Evolutionary conservation across 1,139 yeast species (phyloP).

Genomic region (Debaryomyces subglobosus): DNA sequence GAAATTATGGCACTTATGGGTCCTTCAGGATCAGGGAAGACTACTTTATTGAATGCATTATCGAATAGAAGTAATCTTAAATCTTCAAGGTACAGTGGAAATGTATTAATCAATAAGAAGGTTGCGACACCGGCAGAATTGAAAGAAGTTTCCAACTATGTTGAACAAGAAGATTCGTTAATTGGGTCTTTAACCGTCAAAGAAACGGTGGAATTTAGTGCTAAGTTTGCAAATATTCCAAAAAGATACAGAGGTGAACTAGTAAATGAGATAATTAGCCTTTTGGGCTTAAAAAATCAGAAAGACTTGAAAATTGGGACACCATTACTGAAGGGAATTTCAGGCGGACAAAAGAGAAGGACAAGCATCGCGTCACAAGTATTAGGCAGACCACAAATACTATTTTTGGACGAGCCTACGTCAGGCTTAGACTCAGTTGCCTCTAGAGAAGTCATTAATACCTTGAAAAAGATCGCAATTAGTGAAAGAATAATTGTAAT

Average conservation of each 20-base stretch:
- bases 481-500: slow-evolving; percentile 33
- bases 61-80: slow-evolving; percentile 19
- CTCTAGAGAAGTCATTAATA: slow-evolving; percentile 28
- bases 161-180: slow-evolving; percentile 30
- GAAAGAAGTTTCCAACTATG: slow-evolving; percentile 19
- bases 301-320: slow-evolving; percentile 24
- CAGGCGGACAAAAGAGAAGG: slow-evolving; percentile 86
- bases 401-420: slow-evolving; percentile 84
- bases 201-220: slow-evolving; percentile 27
- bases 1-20: slow-evolving; percentile 31
- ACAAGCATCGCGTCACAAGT: slow-evolving; percentile 82
- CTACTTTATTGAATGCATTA: slow-evolving; percentile 24
- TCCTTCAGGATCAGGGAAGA: slow-evolving; percentile 29
- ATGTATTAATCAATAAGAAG: slow-evolving; percentile 14
- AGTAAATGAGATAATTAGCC: slow-evolving; percentile 20
- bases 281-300: slow-evolving; percentile 23
- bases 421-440: slow-evolving; percentile 75
- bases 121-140: slow-evolving; percentile 12
- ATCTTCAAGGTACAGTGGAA: slow-evolving; percentile 13
- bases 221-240: slow-evolving; percentile 21
- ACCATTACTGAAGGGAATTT: slow-evolving; percentile 60
- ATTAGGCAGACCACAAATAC: slow-evolving; percentile 67
- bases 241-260: slow-evolving; percentile 16
- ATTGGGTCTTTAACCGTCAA: slow-evolving; percentile 27
- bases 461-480: slow-evolving; percentile 26